A percentile compares a stretch with the other conserved stretches of the same genome.
Evolutionary conservation across 1,284 basidiomycete genomes (phyloP).

Genomic region (Trichosporon coremiiforme): DNA sequence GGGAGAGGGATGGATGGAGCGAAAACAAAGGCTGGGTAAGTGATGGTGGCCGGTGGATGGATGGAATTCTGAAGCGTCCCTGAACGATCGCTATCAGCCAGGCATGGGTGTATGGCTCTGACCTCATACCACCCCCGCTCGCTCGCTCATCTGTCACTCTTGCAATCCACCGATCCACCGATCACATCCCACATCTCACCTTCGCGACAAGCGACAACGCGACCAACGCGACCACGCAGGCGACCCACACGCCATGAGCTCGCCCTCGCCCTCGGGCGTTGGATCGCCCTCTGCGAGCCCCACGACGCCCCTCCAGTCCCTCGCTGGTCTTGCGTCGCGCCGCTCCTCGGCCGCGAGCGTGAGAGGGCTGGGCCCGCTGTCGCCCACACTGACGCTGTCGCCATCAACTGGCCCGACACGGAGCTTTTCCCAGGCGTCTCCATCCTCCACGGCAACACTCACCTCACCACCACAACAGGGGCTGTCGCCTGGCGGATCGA

Average conservation of each 20-base stretch:
- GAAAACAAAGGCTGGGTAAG: background rate
- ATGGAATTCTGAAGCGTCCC: conserved; percentile 12
- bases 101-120: background rate
- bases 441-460: background rate
- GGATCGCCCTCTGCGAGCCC: conserved; percentile 20
- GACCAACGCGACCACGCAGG: background rate
- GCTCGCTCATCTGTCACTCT: background rate
- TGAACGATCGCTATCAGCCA: conserved; percentile 2
- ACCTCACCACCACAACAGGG: background rate
- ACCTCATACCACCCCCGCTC: conserved; percentile 1
- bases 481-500: conserved; percentile 17
- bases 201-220: background rate
- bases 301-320: background rate
- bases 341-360: background rate
- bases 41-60: background rate
- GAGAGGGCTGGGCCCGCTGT: background rate
- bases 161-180: background rate
- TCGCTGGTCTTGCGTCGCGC: background rate
- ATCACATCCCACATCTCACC: too few species aligned
- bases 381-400: conserved; percentile 5
- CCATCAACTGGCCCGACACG: background rate
- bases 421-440: background rate
- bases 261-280: conserved; percentile 24
- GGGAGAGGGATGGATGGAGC: background rate
- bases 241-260: conserved; percentile 18